A percentile compares a stretch with the other conserved stretches of the same genome.
Evolutionary conservation across 2,329 filamentous ascomycete genomes (phyloP).

Genomic region (Ophiostoma tasmaniense): DNA sequence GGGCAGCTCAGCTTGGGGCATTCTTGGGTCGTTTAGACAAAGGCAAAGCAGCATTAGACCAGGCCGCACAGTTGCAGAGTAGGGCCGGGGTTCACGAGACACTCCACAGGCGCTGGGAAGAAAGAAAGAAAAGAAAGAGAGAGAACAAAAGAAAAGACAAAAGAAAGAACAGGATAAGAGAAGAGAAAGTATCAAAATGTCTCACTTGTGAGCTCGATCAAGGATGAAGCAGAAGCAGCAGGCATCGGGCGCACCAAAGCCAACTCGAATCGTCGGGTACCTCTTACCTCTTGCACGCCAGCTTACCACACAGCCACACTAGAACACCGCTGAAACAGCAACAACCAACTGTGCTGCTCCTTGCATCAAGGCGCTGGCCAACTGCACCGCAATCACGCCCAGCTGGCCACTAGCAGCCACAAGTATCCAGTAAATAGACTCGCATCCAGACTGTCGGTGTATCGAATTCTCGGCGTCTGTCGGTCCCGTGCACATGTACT

Average conservation of each 20-base stretch:
- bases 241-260: too few species aligned
- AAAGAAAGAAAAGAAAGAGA: not conserved
- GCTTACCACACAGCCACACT: not conserved
- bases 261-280: too few species aligned
- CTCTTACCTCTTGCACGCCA: too few species aligned
- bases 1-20: not conserved
- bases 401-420: not conserved
- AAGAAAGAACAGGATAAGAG: not conserved
- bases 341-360: not conserved
- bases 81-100: not conserved
- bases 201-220: too few species aligned
- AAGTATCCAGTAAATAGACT: not conserved
- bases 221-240: constrained; percentile 4
- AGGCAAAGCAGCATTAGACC: not conserved
- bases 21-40: not conserved
- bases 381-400: not conserved
- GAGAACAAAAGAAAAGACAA: not conserved
- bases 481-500: too few species aligned
- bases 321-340: not conserved
- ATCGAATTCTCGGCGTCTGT: not conserved
- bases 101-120: not conserved
- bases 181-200: constrained; percentile 7
- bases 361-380: not conserved
- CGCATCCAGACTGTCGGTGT: constrained; percentile 4
- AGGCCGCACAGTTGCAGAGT: not conserved